Evolutionary conservation across 768 basidiomycete genomes (phyloP), one percentile per base, ranked within the genome.

Genomic region (Macrocybe gigantea): DNA sequence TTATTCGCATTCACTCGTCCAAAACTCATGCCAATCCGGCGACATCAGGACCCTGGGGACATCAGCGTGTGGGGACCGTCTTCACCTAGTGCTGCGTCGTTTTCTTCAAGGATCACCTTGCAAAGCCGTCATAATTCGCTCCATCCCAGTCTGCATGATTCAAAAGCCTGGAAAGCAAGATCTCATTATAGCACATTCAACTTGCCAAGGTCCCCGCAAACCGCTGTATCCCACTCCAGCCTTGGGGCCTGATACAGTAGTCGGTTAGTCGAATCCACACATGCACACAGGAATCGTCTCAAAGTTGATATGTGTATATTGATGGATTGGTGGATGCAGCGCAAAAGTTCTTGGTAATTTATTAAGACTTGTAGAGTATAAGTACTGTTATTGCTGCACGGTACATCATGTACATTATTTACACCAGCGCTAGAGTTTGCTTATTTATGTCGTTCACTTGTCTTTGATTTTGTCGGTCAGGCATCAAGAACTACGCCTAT

Each of bases 401-500:
- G 22, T 22, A 22, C 22, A 22, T 4, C 22, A 22, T 22, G 22
- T 22, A 22, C 22, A 22, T 22, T 22, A 22, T 22, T 22, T 22
- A 22, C 22, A 47, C 32, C 31, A n/a, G 36, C 32, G 34, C 41
- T 15, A 5, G 22, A 10, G 29, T 33, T 34, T 31, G 15, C 48
- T 49, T 33, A 22, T 22, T 22, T 22, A 22, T 22, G 4, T 22
- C 22, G 4, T 22, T 22, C 2, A 22, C 22, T 22, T 22, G 22
- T 5, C 43, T 5, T 30, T 15, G 12, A 52, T 22, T 37, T 37
- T 22, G 41, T 10, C 38, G 45, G 41, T 6, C 37, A 45, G 32
- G 12, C 37, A 11, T 36, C 48, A 31, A 22, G 22, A 22, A 22
- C 22, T 22, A 34, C 32, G 48, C 41, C 38, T 44, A 89, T 89